Evolutionary conservation across 2,329 filamentous ascomycete genomes (phyloP).

Genomic region (Pleochaeta shiraiana): DNA sequence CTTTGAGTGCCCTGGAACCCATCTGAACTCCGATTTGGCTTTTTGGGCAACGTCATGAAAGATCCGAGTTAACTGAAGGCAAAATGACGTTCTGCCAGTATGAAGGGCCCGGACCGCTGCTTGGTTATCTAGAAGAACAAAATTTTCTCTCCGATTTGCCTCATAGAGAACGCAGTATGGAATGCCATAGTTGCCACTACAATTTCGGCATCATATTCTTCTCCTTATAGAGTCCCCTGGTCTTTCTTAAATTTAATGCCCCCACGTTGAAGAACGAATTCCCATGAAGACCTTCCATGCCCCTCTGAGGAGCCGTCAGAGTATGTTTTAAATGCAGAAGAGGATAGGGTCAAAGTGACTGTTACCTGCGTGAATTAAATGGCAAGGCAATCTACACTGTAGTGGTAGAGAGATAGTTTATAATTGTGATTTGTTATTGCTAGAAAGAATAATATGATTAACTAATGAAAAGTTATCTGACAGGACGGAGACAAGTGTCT

Average conservation of each 20-base stretch:
- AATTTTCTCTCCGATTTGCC: neutral
- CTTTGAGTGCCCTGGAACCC: neutral
- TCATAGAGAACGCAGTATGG: neutral
- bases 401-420: too few species aligned
- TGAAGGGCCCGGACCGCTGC: neutral
- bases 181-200: neutral
- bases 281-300: neutral
- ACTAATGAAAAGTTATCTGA: too few species aligned
- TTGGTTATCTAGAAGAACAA: neutral
- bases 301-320: neutral
- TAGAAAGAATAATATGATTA: too few species aligned
- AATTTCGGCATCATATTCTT: conserved; percentile 1
- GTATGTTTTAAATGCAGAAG: too few species aligned
- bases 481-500: too few species aligned
- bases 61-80: neutral
- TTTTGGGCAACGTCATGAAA: neutral
- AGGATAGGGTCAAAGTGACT: too few species aligned
- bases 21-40: neutral
- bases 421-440: too few species aligned
- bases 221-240: neutral
- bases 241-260: neutral
- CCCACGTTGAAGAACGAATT: neutral
- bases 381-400: too few species aligned
- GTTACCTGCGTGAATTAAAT: too few species aligned
- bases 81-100: neutral